Percentiles rank a stretch among this genome's conserved stretches.
phyloP scores from a whole-genome alignment of 2,329 filamentous ascomycete species.

The Cadophora sp. region DNA sequence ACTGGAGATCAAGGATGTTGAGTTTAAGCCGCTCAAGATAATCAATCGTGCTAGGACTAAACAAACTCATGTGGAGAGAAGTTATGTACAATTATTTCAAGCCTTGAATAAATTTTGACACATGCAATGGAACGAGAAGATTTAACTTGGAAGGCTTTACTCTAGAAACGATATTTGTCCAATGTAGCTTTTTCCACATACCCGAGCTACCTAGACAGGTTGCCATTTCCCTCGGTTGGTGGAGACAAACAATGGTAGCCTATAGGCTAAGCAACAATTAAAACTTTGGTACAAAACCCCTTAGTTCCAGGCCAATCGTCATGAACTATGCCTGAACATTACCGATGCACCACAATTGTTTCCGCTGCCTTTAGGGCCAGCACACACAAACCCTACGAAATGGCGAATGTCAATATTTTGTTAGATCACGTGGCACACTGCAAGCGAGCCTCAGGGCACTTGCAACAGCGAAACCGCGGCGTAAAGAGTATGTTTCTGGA shows the following conservation, averaged over 20 bases:
- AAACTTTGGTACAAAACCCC: not conserved
- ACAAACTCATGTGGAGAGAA: too few relatives aligned
- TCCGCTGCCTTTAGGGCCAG: not conserved
- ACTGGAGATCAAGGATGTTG: too few relatives aligned
- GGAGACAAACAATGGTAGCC: not conserved
- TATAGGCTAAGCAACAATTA: not conserved
- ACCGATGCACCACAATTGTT: not conserved
- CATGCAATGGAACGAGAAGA: too few relatives aligned
- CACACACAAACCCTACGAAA: not conserved
- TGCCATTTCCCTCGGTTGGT: not conserved
- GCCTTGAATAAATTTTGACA: too few relatives aligned
- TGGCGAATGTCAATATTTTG: constrained; percentile 8
- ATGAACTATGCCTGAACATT: not conserved
- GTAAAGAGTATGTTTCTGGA: not conserved
- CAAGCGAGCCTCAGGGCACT: not conserved
- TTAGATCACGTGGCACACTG: not conserved
- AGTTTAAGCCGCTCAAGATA: too few relatives aligned
- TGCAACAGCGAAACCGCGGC: not conserved
- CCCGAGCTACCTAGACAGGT: too few relatives aligned
- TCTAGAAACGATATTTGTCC: too few relatives aligned
- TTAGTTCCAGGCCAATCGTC: not conserved
- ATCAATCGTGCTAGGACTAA: too few relatives aligned
- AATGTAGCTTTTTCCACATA: too few relatives aligned
- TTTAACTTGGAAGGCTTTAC: too few relatives aligned
- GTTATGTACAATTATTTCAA: too few relatives aligned